A percentile compares a stretch with the other conserved stretches of the same genome.
Conservation (phyloP, 345 rosid species). For the Microthlaspi erraticum region DNA sequence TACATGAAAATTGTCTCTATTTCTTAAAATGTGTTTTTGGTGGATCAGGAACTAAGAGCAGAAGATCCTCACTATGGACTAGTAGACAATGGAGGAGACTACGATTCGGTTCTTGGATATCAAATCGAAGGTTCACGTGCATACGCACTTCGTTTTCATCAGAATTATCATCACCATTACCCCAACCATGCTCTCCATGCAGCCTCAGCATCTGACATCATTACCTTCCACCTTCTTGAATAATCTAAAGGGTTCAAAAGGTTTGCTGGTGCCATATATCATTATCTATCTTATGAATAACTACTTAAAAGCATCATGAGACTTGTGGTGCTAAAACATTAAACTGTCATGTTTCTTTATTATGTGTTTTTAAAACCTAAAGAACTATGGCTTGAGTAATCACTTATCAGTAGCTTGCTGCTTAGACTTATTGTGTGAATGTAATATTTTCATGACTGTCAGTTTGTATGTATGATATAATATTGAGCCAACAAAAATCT, state of each 20-base stretch:
- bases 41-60: constrained; percentile 50
- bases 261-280: constrained; percentile 16
- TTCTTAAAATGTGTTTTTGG: not conserved
- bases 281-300: constrained; percentile 18
- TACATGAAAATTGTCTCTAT: not conserved
- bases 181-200: constrained; percentile 41
- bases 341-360: constrained; percentile 31
- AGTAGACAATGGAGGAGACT: constrained; percentile 64
- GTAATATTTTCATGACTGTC: constrained; percentile 5
- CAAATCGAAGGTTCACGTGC: constrained; percentile 52
- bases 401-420: constrained; percentile 35
- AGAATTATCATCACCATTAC: constrained; percentile 45
- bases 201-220: constrained; percentile 47
- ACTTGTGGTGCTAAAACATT: constrained; percentile 23
- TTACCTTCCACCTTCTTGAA: constrained; percentile 48
- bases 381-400: constrained; percentile 30
- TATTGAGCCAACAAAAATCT: not conserved
- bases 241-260: not conserved
- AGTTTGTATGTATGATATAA: constrained; percentile 15
- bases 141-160: constrained; percentile 53
- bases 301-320: constrained; percentile 14
- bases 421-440: constrained; percentile 24
- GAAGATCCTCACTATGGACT: constrained; percentile 72
- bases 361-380: constrained; percentile 22
- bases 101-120: constrained; percentile 54